Base-by-base conservation (phyloP, 2,329 filamentous ascomycete species). In the Fusarium piperis region DNA sequence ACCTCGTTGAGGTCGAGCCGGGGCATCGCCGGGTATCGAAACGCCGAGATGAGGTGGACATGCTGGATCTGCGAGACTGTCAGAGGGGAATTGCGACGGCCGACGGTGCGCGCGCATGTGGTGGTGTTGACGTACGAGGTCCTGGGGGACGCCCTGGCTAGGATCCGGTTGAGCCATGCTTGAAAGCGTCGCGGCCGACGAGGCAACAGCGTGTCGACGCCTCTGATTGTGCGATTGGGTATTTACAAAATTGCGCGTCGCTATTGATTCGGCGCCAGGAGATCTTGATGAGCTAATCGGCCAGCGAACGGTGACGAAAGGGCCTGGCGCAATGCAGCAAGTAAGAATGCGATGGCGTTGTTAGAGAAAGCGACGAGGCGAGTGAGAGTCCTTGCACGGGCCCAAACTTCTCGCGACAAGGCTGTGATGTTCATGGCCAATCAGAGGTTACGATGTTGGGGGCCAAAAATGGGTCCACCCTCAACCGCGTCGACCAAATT, bases 31-130 rank as follows among this genome's bases (percentile, higher is more conserved):
- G 95, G 93, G 81, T 95, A 98, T 76, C 92, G 89, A 80, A 92
- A 93, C 41, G 91, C 92, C 55, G 94, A 98, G 71, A 98, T 86
- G 69, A 98, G 90, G 81, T 98, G 95, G 75, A 98, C 90, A 84
- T 98, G 95, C 59, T 91, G 92, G 78, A 97, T 89, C 93, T 96
- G 78, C 18, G 35, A 32, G 12, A 41, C 10, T 46, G 66, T 79
- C 32, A 80, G 73, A 65, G 51, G 57, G 28, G 33, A 55, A 51
- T 41, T 59, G 61, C 61, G 51, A 64, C 44, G 32, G 15, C 2
- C 26, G 18, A 18, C n/a, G 57, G 20, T 60, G 15, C 51, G 53
- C 56, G 51, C 57, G 59, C 41, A 41, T 48, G 35, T 48, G 35
- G 16, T 51, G 44, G 44, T 48, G 44, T 48, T 48, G 35, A 74